Conservation (phyloP, 2,329 filamentous ascomycete genomes). For the Pseudohalonectria lignicola region DNA sequence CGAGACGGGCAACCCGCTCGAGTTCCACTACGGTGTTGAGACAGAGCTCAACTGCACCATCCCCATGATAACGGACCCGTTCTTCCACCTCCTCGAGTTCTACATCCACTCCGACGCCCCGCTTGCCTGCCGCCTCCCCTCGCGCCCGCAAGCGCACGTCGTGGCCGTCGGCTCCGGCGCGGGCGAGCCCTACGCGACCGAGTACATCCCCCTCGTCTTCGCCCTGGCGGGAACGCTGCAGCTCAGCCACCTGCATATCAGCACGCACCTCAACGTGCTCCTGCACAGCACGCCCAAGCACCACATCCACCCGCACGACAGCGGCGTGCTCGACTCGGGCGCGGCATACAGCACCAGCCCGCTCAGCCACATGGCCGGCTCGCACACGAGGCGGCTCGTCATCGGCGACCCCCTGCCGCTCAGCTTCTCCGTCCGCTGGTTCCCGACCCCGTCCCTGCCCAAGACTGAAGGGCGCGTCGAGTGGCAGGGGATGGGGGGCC, state of each 20-base stretch:
- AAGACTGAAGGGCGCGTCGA: slow-evolving; percentile 53
- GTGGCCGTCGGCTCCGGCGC: slow-evolving; percentile 44
- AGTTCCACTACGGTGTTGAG: slow-evolving; percentile 78
- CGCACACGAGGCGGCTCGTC: slow-evolving; percentile 51
- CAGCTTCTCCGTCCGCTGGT: slow-evolving; percentile 77
- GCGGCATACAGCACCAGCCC: slow-evolving; percentile 78
- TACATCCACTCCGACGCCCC: slow-evolving; percentile 97
- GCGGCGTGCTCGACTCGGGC: slow-evolving; percentile 75
- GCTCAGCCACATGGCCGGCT: slow-evolving; percentile 44
- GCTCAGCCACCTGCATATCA: slow-evolving; percentile 79
- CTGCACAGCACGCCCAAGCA: slow-evolving; percentile 60
- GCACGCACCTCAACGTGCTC: slow-evolving; percentile 80
- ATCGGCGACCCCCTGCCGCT: slow-evolving; percentile 80
- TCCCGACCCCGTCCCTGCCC: slow-evolving; percentile 62
- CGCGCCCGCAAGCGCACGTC: slow-evolving; percentile 52
- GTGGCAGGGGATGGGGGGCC: slow-evolving; percentile 54
- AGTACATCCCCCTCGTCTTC: slow-evolving; percentile 78
- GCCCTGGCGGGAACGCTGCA: slow-evolving; percentile 85
- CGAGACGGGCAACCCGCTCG: slow-evolving; percentile 72
- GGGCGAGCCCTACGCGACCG: slow-evolving; percentile 35
- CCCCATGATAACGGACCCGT: slow-evolving; percentile 62
- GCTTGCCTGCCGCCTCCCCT: slow-evolving; percentile 78
- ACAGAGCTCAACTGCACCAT: slow-evolving; percentile 77
- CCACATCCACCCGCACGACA: slow-evolving; percentile 51
- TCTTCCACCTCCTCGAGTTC: slow-evolving; percentile 89